Evolutionary conservation across 1,284 basidiomycete genomes (phyloP).

Genomic region (Mycena sp.): DNA sequence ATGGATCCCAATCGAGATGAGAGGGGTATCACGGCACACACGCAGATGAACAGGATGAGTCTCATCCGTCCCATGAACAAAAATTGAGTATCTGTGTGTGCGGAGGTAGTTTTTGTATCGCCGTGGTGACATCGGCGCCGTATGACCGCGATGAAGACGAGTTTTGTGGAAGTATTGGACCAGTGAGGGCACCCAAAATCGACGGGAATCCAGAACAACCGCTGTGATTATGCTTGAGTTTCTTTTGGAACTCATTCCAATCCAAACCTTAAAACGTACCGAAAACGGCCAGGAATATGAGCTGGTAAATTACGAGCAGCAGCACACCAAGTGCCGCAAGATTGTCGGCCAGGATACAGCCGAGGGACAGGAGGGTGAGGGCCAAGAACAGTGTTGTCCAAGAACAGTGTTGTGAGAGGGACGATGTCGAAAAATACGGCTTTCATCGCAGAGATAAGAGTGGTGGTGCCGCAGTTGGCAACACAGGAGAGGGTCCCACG

Average conservation of each 20-base stretch:
- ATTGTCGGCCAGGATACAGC: not conserved
- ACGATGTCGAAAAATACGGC: not conserved
- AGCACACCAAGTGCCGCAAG: not conserved
- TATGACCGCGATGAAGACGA: not conserved
- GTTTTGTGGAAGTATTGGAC: not conserved
- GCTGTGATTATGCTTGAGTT: not conserved
- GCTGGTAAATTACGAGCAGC: not conserved
- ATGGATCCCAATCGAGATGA: not conserved
- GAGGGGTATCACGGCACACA: not conserved
- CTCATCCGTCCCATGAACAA: constrained; percentile 9
- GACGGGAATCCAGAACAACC: not conserved
- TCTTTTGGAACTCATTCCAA: not conserved
- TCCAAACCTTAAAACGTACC: not conserved
- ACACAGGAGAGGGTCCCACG: not conserved
- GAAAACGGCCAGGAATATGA: not conserved
- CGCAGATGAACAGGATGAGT: constrained; percentile 4
- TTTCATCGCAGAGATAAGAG: not conserved
- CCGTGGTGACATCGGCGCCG: not conserved
- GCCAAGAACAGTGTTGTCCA: no score
- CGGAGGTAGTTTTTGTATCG: not conserved
- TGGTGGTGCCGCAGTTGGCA: not conserved
- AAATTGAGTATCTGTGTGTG: not conserved
- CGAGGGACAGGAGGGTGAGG: not conserved
- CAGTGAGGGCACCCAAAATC: not conserved
- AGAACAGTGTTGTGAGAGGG: not conserved